phyloP scores from a whole-genome alignment of 225 moss, liverwort and hornwort genomes.

The Ulota crispa region DNA sequence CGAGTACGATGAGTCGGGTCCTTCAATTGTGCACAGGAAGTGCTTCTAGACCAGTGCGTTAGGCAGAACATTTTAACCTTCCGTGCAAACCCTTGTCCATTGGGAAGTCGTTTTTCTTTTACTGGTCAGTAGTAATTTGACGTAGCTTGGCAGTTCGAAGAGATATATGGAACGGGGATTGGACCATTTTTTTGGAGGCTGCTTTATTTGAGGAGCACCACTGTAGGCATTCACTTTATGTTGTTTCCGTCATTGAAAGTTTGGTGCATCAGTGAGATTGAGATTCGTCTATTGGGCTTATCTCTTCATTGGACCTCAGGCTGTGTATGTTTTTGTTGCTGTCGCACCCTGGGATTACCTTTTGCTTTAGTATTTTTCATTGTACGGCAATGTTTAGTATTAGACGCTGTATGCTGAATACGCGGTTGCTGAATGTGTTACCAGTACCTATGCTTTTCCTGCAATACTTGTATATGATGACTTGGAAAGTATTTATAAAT shows the following conservation, averaged over 20 bases:
- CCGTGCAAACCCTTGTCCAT: background rate
- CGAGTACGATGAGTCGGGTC: constrained; percentile 95
- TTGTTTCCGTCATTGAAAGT: constrained; percentile 30
- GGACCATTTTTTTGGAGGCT: constrained; percentile 36
- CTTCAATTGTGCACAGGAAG: constrained; percentile 95
- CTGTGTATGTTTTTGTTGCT: constrained; percentile 32
- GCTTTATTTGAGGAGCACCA: constrained; percentile 27
- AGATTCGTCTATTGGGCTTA: constrained; percentile 15
- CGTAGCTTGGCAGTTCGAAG: constrained; percentile 13
- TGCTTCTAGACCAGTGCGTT: constrained; percentile 66
- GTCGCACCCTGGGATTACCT: constrained; percentile 26
- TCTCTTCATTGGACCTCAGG: constrained; percentile 26
- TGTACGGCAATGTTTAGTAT: constrained; percentile 3
- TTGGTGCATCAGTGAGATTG: constrained; percentile 29
- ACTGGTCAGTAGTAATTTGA: background rate
- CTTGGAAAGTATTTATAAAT: constrained; percentile 21
- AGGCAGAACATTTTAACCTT: background rate
- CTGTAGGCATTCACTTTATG: constrained; percentile 35
- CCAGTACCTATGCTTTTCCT: background rate
- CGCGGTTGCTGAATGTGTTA: background rate
- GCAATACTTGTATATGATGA: constrained; percentile 40
- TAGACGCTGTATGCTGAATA: background rate
- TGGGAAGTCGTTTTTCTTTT: constrained; percentile 1
- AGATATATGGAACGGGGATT: constrained; percentile 4
- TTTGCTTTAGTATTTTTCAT: constrained; percentile 29